Conservation (phyloP, 305 asterid species). For the Fraxinus sp. region DNA sequence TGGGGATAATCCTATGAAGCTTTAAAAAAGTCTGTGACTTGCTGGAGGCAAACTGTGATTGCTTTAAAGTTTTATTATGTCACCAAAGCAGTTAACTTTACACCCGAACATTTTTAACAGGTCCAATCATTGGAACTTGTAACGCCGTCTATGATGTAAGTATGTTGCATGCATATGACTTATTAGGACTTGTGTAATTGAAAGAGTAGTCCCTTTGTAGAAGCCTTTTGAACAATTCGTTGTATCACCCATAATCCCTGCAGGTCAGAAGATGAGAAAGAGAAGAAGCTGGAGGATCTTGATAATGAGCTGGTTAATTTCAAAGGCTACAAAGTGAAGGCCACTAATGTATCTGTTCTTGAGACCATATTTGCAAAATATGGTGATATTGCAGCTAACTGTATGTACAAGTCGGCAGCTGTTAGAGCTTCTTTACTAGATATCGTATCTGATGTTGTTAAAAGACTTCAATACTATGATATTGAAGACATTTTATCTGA, state of each 20-base stretch:
- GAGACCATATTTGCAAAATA: slow-evolving; percentile 43
- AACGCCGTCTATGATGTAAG: slow-evolving; percentile 13
- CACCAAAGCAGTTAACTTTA: slow-evolving; percentile 6
- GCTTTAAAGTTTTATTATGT: slow-evolving; percentile 2
- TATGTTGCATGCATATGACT: neutral
- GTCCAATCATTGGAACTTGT: slow-evolving; percentile 12
- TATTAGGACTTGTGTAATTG: neutral
- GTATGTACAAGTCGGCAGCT: slow-evolving; percentile 34
- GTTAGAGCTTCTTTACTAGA: slow-evolving; percentile 44
- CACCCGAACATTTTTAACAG: slow-evolving; percentile 15
- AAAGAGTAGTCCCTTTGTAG: neutral
- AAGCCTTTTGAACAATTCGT: neutral
- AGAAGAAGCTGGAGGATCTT: slow-evolving; percentile 10
- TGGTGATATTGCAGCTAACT: slow-evolving; percentile 41
- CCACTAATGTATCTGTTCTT: slow-evolving; percentile 33
- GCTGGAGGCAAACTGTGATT: too few relatives aligned
- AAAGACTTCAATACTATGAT: slow-evolving; percentile 28
- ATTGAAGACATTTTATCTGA: slow-evolving; percentile 28
- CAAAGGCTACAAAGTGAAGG: slow-evolving; percentile 44
- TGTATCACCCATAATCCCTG: neutral
- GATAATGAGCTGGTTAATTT: slow-evolving; percentile 26
- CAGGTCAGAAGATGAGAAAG: slow-evolving; percentile 24
- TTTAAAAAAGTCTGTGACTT: neutral
- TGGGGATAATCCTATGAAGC: neutral
- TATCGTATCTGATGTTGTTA: slow-evolving; percentile 33